phyloP scores from a whole-genome alignment of 306 rosid genomes.

The Parietaria judaica region DNA sequence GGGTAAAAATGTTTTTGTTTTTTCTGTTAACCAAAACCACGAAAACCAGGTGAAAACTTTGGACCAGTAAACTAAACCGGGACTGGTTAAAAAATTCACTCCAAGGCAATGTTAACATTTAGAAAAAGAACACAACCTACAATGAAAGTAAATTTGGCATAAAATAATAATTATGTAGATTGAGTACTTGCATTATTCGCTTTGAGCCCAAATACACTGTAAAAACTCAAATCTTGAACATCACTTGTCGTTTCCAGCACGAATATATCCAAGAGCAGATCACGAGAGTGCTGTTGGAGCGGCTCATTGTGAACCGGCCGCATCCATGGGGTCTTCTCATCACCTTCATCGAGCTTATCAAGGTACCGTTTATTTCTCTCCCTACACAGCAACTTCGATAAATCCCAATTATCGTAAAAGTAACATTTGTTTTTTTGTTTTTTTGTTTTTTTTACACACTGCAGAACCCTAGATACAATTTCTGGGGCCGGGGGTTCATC shows the following conservation, averaged over 20 bases:
- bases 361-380: conserved; percentile 30
- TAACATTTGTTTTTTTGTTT: background rate
- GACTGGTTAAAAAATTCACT: too few relatives aligned
- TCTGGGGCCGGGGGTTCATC: conserved; percentile 88
- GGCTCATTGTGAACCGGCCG: conserved; percentile 89
- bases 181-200: conserved; percentile 1
- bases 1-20: too few relatives aligned
- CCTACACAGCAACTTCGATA: background rate
- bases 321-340: conserved; percentile 99
- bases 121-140: too few relatives aligned
- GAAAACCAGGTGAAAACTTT: too few relatives aligned
- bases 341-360: conserved; percentile 91
- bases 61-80: too few relatives aligned
- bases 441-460: background rate
- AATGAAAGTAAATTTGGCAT: too few relatives aligned
- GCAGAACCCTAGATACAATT: conserved; percentile 88
- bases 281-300: conserved; percentile 90
- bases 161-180: too few relatives aligned
- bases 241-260: conserved; percentile 25
- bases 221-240: too few relatives aligned
- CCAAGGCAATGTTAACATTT: too few relatives aligned
- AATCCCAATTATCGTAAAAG: background rate
- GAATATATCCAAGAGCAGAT: conserved; percentile 97
- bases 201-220: background rate
- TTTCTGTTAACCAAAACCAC: too few relatives aligned